Percentiles rank a stretch among this genome's conserved stretches.
These are phyloP conservation scores for Rhodamnia rubescens DNA, from an alignment of 345 rosid genomes.

Conservation along the genomic window DNA sequence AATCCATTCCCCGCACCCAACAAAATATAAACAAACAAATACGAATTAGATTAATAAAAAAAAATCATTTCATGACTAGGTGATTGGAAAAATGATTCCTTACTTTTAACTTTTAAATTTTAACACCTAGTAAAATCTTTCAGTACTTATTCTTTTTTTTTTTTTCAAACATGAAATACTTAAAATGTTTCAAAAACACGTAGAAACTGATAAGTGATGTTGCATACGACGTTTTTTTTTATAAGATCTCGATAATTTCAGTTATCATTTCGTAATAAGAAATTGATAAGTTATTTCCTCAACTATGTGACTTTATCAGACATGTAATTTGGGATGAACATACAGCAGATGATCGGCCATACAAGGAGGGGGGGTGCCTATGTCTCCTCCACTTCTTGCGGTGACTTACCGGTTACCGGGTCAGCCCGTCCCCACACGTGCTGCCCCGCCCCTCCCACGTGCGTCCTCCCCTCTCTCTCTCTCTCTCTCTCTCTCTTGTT, in stretches of 20 bases:
- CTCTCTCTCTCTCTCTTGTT: slow-evolving; percentile 9
- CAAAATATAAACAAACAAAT: not conserved
- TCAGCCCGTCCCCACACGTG: slow-evolving; percentile 45
- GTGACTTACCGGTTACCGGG: slow-evolving; percentile 25
- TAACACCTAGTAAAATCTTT: not conserved
- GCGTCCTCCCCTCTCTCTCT: not conserved
- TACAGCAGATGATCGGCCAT: not conserved
- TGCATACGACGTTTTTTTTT: no score
- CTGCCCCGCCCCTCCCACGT: not conserved
- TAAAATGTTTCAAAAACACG: no score
- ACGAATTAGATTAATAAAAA: no score
- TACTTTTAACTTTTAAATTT: no score
- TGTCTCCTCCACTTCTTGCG: not conserved
- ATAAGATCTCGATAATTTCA: not conserved
- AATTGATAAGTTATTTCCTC: not conserved
- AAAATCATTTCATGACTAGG: not conserved
- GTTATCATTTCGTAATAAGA: rapidly evolving
- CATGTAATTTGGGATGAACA: not conserved
- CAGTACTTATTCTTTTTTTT: not conserved
- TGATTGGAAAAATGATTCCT: not conserved
- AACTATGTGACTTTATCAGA: not conserved
- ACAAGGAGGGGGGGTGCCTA: no score
- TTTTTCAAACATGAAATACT: no score
- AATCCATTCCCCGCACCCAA: not conserved
- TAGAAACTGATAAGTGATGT: no score